Evolutionary conservation across 2,329 filamentous ascomycete species (phyloP).

Genomic region (Metarhizium brunneum): DNA sequence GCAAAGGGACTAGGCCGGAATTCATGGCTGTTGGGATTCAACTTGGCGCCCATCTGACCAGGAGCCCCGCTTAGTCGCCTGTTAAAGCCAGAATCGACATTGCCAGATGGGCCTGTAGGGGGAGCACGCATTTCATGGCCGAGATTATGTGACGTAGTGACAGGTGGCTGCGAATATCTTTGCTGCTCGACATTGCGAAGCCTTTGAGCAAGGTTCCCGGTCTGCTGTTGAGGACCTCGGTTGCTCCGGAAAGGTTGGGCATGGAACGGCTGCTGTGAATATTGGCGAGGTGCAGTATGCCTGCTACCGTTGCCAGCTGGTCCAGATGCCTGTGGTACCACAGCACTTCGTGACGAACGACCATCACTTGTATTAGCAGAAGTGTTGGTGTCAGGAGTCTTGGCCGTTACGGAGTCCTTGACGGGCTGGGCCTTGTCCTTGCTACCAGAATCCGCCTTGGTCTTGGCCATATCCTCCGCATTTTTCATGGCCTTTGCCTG

Average conservation of each 20-base stretch:
- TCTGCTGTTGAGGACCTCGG: constrained; percentile 32
- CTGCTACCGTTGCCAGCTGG: constrained; percentile 24
- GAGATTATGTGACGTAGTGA: constrained; percentile 40
- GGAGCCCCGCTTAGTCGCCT: constrained; percentile 43
- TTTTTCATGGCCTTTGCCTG: constrained; percentile 78
- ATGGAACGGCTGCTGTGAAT: constrained; percentile 36
- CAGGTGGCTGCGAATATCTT: constrained; percentile 34
- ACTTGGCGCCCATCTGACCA: constrained; percentile 42
- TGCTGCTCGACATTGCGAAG: constrained; percentile 44
- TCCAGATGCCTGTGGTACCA: constrained; percentile 21
- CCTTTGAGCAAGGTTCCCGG: constrained; percentile 39
- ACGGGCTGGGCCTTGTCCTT: constrained; percentile 32
- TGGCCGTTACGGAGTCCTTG: constrained; percentile 33
- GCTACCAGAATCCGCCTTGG: constrained; percentile 38
- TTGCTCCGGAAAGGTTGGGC: constrained; percentile 38
- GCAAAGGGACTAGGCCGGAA: constrained; percentile 83
- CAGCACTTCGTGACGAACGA: constrained; percentile 23
- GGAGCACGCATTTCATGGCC: constrained; percentile 60
- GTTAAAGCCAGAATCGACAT: constrained; percentile 41
- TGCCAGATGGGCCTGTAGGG: constrained; percentile 62
- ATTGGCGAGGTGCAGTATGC: constrained; percentile 39
- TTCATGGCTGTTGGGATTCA: constrained; percentile 62
- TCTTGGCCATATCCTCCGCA: constrained; percentile 52
- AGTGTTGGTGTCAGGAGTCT: constrained; percentile 21
- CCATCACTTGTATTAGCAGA: constrained; percentile 15